Evolutionary conservation across 2,329 filamentous ascomycete species (phyloP).

Genomic region (Monosporascus sp.): DNA sequence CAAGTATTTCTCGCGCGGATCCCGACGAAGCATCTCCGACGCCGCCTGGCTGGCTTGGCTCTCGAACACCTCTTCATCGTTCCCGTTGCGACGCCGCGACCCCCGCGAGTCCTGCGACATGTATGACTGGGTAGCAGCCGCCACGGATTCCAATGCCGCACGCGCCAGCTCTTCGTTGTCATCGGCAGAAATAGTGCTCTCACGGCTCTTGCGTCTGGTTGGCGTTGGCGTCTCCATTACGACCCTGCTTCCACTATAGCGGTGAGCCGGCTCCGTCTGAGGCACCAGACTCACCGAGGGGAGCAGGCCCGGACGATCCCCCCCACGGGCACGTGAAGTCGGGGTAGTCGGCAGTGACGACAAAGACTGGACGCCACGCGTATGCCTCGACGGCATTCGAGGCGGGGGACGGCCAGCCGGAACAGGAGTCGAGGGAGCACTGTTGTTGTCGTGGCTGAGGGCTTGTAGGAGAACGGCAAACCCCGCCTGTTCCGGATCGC

Average conservation of each 20-base stretch:
- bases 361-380: constrained; percentile 72
- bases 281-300: constrained; percentile 60
- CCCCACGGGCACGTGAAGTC: constrained; percentile 43
- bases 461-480: constrained; percentile 80
- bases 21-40: constrained; percentile 65
- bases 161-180: constrained; percentile 54
- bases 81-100: constrained; percentile 18
- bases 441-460: constrained; percentile 70
- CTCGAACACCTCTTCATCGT: constrained; percentile 57
- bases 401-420: constrained; percentile 38
- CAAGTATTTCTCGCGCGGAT: constrained; percentile 44
- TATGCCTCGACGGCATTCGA: constrained; percentile 57
- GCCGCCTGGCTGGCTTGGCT: constrained; percentile 76
- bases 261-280: constrained; percentile 51
- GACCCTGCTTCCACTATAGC: constrained; percentile 35
- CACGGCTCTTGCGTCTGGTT: constrained; percentile 63
- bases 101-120: constrained; percentile 26
- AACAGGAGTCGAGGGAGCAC: constrained; percentile 66
- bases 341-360: constrained; percentile 82
- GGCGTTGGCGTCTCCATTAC: constrained; percentile 41
- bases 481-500: constrained; percentile 53
- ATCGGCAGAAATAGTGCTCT: constrained; percentile 76
- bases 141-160: constrained; percentile 49
- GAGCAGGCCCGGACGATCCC: constrained; percentile 46
- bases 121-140: constrained; percentile 37